Percentiles rank a stretch among this genome's conserved stretches.
Conservation (phyloP, 2,329 filamentous ascomycete genomes). For the Trichoderma sp. region DNA sequence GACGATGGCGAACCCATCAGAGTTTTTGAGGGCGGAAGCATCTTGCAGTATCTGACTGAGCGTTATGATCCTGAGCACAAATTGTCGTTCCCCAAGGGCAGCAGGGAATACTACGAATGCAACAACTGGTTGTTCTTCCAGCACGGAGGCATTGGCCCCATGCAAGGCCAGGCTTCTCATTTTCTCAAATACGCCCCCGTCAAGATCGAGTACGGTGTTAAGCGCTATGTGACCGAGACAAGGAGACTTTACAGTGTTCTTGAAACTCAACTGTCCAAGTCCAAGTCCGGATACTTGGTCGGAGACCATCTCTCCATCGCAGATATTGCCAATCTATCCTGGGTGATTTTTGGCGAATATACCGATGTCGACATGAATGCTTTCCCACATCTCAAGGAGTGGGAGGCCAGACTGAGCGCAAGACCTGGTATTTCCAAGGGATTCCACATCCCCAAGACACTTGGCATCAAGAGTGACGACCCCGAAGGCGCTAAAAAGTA, state of each 20-base stretch:
- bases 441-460: conserved; percentile 9
- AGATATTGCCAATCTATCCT: conserved; percentile 3
- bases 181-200: conserved; percentile 5
- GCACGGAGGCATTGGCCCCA: conserved; percentile 15
- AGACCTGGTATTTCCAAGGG: conserved; percentile 5
- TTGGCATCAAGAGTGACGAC: conserved; percentile 8
- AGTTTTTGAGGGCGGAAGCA: conserved; percentile 17
- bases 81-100: background rate
- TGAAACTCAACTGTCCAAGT: conserved; percentile 3
- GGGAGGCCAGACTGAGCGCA: conserved; percentile 13
- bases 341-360: conserved; percentile 7
- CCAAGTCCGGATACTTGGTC: conserved; percentile 5
- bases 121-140: conserved; percentile 14
- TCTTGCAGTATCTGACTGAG: conserved; percentile 17
- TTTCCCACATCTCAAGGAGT: conserved; percentile 12
- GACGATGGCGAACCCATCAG: conserved; percentile 13
- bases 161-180: conserved; percentile 6
- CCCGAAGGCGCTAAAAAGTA: background rate
- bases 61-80: conserved; percentile 8
- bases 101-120: conserved; percentile 6
- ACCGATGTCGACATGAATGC: conserved; percentile 1
- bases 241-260: background rate
- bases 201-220: conserved; percentile 7
- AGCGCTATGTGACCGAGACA: conserved; percentile 17
- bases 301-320: conserved; percentile 14